phyloP scores from a whole-genome alignment of 257 asterid genomes.

The Leptodermis oblonga region DNA sequence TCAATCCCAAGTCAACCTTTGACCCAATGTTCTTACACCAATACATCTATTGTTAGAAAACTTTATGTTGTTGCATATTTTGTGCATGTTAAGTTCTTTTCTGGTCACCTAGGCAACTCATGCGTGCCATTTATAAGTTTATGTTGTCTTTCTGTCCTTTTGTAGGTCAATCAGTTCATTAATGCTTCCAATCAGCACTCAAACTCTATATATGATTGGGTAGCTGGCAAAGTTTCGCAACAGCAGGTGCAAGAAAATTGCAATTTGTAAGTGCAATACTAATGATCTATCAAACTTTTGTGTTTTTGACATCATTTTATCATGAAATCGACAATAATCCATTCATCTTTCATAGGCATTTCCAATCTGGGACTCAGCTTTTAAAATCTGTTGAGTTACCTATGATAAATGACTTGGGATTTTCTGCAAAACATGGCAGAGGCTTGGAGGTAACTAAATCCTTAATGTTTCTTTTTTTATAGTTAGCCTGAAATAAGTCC shows the following conservation, averaged over 20 bases:
- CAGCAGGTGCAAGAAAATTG: slow-evolving; percentile 26
- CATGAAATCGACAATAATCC: too few relatives aligned
- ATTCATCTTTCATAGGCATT: slow-evolving; percentile 30
- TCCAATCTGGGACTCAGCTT: slow-evolving; percentile 31
- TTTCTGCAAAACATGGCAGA: slow-evolving; percentile 50
- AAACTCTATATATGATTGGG: slow-evolving; percentile 15
- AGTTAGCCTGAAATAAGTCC: background rate
- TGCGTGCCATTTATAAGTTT: too few relatives aligned
- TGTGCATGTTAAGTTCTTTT: too few relatives aligned
- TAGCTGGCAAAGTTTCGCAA: slow-evolving; percentile 12
- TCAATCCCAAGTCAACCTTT: too few relatives aligned
- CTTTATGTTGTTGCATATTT: too few relatives aligned
- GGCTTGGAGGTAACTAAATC: slow-evolving; percentile 47
- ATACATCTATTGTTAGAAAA: too few relatives aligned
- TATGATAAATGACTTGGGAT: slow-evolving; percentile 57
- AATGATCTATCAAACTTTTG: background rate
- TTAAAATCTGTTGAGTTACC: slow-evolving; percentile 40
- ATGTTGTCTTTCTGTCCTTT: too few relatives aligned
- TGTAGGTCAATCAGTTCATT: slow-evolving; percentile 47
- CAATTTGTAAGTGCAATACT: slow-evolving; percentile 32
- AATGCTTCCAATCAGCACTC: slow-evolving; percentile 33
- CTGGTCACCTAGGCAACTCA: too few relatives aligned
- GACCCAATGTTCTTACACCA: too few relatives aligned
- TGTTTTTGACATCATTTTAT: too few relatives aligned
- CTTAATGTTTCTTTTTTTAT: background rate